phyloP scores from a whole-genome alignment of 345 rosid species.

The Arabis alpina region DNA sequence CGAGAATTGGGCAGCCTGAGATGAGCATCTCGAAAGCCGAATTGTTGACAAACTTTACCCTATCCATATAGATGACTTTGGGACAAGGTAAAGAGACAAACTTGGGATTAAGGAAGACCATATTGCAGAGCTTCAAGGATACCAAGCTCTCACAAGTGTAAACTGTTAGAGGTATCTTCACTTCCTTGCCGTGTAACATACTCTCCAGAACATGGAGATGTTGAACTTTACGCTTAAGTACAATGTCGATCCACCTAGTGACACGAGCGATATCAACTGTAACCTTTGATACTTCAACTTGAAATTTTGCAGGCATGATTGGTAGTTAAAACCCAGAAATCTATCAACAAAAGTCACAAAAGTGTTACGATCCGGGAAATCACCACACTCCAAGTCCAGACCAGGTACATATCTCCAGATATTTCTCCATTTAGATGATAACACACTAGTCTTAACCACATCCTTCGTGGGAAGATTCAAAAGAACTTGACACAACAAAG shows the following conservation, averaged over 20 bases:
- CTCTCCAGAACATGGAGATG: not conserved
- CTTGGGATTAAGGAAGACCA: slow-evolving; percentile 1
- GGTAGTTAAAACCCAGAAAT: not conserved
- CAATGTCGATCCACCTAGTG: slow-evolving; percentile 2
- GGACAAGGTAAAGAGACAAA: slow-evolving; percentile 21
- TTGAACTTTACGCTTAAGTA: not conserved
- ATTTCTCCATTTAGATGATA: not conserved
- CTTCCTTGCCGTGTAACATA: too few species aligned
- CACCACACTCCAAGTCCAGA: not conserved
- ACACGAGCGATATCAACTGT: too few species aligned
- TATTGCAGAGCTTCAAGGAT: not conserved
- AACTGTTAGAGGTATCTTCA: not conserved
- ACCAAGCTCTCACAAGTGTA: slow-evolving; percentile 32
- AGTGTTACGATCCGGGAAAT: not conserved
- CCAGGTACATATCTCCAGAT: slow-evolving; percentile 1
- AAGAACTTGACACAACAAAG: not conserved
- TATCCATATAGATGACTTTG: not conserved
- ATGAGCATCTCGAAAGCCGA: slow-evolving; percentile 1
- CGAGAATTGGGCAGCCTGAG: slow-evolving; percentile 4
- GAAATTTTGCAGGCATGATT: not conserved
- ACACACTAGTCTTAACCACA: slow-evolving; percentile 1
- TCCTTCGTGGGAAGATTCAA: not conserved
- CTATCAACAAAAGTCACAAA: not conserved
- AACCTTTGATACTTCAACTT: too few species aligned
- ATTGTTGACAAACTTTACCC: not conserved